phyloP scores from a whole-genome alignment of 768 basidiomycete species.

The Asterophora parasitica region DNA sequence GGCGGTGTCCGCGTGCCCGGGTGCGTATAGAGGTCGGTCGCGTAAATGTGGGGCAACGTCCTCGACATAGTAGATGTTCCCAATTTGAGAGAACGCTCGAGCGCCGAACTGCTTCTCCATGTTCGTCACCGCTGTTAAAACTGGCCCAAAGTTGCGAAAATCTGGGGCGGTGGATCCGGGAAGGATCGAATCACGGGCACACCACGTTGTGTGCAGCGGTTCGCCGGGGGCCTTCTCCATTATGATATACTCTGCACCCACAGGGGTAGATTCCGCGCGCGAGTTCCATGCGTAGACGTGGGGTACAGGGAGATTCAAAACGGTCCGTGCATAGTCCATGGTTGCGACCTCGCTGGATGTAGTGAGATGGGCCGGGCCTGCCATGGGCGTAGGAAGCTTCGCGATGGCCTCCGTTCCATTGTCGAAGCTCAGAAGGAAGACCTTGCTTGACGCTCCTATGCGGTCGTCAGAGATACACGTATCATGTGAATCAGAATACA shows the following conservation, averaged over 20 bases:
- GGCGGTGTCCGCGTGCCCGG: background rate
- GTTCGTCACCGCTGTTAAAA: background rate
- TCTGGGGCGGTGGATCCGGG: too few species aligned
- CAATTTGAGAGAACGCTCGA: background rate
- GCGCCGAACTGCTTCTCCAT: background rate
- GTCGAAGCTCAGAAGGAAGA: background rate
- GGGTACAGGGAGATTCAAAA: background rate
- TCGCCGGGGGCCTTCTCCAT: too few species aligned
- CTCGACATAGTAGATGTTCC: background rate
- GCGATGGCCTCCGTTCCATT: constrained; percentile 3
- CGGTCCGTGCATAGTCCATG: constrained; percentile 1
- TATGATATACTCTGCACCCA: background rate
- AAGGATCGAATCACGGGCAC: too few species aligned
- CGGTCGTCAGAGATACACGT: too few species aligned
- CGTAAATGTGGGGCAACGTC: background rate
- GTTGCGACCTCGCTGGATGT: constrained; percentile 7
- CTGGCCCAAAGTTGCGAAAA: too few species aligned
- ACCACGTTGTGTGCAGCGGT: too few species aligned
- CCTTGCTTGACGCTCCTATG: too few species aligned
- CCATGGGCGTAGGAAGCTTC: background rate
- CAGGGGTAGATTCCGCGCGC: background rate
- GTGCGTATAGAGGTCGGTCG: background rate
- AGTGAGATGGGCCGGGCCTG: background rate
- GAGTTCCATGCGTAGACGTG: background rate
- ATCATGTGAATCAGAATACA: too few species aligned